Conservation (phyloP, 1,284 basidiomycete species). For the Ustilago bromivora region DNA sequence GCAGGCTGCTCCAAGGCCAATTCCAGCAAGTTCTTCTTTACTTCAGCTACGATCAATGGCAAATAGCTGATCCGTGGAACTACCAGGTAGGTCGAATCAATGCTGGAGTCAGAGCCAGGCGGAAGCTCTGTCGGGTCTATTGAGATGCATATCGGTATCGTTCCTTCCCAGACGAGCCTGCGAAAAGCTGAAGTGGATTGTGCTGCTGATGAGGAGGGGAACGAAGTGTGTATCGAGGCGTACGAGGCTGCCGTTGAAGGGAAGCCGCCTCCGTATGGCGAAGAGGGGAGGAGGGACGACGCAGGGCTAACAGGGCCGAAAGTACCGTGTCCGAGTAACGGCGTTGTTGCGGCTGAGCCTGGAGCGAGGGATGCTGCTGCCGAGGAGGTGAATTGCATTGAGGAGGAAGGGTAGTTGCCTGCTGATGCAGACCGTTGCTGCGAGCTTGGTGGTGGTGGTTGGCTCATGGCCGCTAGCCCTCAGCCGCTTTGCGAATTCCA, state of each 20-base stretch:
- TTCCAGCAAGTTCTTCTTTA: conserved; percentile 53
- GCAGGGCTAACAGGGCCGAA: conserved; percentile 17
- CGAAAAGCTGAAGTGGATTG: conserved; percentile 35
- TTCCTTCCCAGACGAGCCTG: conserved; percentile 55
- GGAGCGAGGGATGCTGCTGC: conserved; percentile 13
- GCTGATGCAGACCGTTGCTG: conserved; percentile 42
- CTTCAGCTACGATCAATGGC: conserved; percentile 51
- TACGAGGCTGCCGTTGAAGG: conserved; percentile 15
- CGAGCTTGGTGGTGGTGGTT: conserved; percentile 31
- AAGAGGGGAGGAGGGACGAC: conserved; percentile 19
- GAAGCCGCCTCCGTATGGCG: conserved; percentile 16
- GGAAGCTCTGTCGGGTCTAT: conserved; percentile 47
- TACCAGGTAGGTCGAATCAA: conserved; percentile 53
- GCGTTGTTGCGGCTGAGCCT: conserved; percentile 22
- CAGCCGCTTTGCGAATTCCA: no score
- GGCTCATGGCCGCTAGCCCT: conserved; percentile 18
- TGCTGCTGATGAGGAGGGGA: background rate
- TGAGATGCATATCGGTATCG: conserved; percentile 54
- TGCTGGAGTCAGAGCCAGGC: conserved; percentile 34
- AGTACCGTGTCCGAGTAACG: conserved; percentile 21
- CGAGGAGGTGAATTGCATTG: conserved; percentile 10
- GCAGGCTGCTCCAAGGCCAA: conserved; percentile 46
- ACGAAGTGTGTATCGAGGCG: conserved; percentile 12
- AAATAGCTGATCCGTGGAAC: conserved; percentile 60
- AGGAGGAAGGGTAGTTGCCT: conserved; percentile 37